Percentiles rank a stretch among this genome's conserved stretches.
Conservation (phyloP, 257 asterid genomes). For the Solanum sejunctum region DNA sequence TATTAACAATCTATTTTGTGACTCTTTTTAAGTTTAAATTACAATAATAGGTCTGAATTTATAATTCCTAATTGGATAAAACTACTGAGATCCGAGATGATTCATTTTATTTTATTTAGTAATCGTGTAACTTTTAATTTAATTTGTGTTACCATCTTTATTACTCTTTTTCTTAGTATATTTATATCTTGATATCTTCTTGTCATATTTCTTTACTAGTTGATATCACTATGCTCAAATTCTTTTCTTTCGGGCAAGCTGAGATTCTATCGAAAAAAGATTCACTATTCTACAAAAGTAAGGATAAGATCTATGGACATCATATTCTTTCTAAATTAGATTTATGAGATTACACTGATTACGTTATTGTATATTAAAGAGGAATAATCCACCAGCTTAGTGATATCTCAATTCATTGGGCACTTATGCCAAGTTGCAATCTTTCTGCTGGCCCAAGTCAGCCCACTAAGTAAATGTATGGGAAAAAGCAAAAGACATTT, state of each 20-base stretch:
- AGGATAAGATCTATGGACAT: not conserved
- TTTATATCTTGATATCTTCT: too few species aligned
- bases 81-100: not conserved
- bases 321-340: not conserved
- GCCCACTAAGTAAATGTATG: not conserved
- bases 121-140: too few species aligned
- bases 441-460: not conserved
- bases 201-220: too few species aligned
- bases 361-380: not conserved
- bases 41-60: too few species aligned
- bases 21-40: not conserved
- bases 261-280: not conserved
- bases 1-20: not conserved
- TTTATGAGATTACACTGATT: not conserved
- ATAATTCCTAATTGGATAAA: not conserved
- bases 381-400: slow-evolving; percentile 18
- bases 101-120: not conserved
- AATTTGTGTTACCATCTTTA: too few species aligned
- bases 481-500: not conserved
- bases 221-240: too few species aligned
- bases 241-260: too few species aligned
- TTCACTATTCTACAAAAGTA: not conserved
- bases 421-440: slow-evolving; percentile 3
- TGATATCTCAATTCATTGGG: slow-evolving; percentile 20
- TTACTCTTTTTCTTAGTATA: too few species aligned